Percentiles rank a stretch among this genome's conserved stretches.
Conservation (phyloP, 768 basidiomycete genomes). For the Pleurotus citrinopileatus region DNA sequence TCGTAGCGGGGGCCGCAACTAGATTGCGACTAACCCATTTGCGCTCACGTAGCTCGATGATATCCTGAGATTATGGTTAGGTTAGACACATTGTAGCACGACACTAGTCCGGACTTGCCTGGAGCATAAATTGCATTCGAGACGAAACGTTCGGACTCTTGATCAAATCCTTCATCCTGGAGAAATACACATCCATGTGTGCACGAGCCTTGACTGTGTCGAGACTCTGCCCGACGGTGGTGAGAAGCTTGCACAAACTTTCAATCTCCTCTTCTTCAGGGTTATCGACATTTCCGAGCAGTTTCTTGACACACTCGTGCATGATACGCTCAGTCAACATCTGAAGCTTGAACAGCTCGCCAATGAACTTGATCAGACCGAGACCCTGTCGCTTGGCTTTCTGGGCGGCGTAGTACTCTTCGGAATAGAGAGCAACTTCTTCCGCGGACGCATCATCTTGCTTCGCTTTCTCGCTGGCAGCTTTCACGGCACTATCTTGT, state of each 20-base stretch:
- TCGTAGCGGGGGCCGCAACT: conserved; percentile 78
- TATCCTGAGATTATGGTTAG: conserved; percentile 53
- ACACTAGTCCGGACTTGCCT: conserved; percentile 49
- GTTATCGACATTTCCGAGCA: conserved; percentile 88
- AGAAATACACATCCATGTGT: conserved; percentile 93
- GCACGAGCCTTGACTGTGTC: conserved; percentile 80
- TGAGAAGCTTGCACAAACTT: conserved; percentile 88
- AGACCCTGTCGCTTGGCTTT: conserved; percentile 98
- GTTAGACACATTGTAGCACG: conserved; percentile 6
- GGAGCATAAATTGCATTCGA: conserved; percentile 94
- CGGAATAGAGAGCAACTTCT: conserved; percentile 82
- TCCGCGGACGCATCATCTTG: conserved; percentile 38
- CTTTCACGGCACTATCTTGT: conserved; percentile 81
- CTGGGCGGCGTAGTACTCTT: conserved; percentile 94
- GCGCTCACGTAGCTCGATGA: conserved; percentile 82
- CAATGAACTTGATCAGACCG: conserved; percentile 96
- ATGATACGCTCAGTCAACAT: conserved; percentile 98
- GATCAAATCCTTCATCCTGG: conserved; percentile 80
- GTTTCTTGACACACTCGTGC: conserved; percentile 97
- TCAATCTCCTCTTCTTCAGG: conserved; percentile 99
- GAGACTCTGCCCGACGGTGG: conserved; percentile 82
- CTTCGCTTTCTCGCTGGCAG: conserved; percentile 53
- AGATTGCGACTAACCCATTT: conserved; percentile 76
- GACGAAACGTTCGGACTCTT: conserved; percentile 74
- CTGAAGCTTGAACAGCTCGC: conserved; percentile 97